Conservation (phyloP, 148 eudicot genomes). For the Chenopodium berlandieri region DNA sequence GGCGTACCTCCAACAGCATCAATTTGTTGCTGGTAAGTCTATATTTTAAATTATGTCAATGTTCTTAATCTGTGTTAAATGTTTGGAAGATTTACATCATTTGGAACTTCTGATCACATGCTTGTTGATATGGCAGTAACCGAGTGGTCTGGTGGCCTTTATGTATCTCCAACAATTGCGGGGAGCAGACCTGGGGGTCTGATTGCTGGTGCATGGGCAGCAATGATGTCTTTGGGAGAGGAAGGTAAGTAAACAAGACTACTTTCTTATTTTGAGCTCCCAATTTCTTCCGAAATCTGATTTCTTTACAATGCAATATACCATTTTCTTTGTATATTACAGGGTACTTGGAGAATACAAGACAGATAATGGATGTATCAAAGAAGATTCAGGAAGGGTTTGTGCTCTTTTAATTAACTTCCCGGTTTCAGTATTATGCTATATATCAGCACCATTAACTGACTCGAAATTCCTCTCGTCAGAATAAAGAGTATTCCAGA, state of each 20-base stretch:
- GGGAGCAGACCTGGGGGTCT: conserved; percentile 97
- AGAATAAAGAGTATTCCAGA: conserved; percentile 76
- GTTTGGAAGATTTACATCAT: not conserved
- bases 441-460: not conserved
- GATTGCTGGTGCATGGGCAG: conserved; percentile 99
- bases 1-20: conserved; percentile 59
- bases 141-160: conserved; percentile 99
- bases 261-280: not conserved
- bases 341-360: conserved; percentile 91
- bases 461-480: conserved; percentile 9
- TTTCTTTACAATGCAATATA: not conserved
- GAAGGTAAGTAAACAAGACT: conserved; percentile 49
- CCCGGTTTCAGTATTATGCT: not conserved
- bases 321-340: conserved; percentile 5
- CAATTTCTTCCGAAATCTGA: not conserved
- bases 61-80: not conserved
- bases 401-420: conserved; percentile 17
- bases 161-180: conserved; percentile 95
- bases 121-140: conserved; percentile 60
- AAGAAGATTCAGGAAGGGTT: conserved; percentile 84
- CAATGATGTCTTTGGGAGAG: conserved; percentile 88
- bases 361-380: conserved; percentile 87
- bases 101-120: conserved; percentile 6
- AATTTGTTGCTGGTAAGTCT: conserved; percentile 97
- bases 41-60: not conserved